Conservation (phyloP, 2,329 filamentous ascomycete genomes). For the Phyllosticta paracitricarpa region DNA sequence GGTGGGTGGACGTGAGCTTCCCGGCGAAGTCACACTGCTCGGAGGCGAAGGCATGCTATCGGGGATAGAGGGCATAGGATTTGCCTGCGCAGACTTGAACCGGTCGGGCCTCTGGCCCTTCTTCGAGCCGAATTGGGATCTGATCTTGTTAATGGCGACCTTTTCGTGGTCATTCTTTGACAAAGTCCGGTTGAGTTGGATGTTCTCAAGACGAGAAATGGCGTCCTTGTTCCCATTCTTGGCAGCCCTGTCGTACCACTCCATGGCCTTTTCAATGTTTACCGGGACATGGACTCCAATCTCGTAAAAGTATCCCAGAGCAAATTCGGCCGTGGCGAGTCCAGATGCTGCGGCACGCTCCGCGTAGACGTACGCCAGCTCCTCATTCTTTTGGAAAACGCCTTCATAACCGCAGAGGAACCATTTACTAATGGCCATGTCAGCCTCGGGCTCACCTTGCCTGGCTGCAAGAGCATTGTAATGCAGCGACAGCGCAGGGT, state of each 20-base stretch:
- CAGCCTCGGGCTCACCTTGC: constrained; percentile 86
- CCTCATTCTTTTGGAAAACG: constrained; percentile 90
- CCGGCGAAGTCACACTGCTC: constrained; percentile 16
- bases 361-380: constrained; percentile 83
- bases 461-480: constrained; percentile 90
- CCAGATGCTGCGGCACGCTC: constrained; percentile 73
- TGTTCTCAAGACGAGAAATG: constrained; percentile 66
- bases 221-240: constrained; percentile 91
- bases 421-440: constrained; percentile 96
- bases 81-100: constrained; percentile 27
- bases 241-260: constrained; percentile 85
- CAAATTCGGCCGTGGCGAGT: constrained; percentile 86
- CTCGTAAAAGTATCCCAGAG: constrained; percentile 94
- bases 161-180: constrained; percentile 90
- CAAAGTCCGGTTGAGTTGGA: constrained; percentile 71
- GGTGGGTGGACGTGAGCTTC: constrained; percentile 18
- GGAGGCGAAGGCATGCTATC: constrained; percentile 28
- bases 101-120: constrained; percentile 37
- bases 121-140: constrained; percentile 43
- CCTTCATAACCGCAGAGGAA: constrained; percentile 92
- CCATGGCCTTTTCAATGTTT: constrained; percentile 69
- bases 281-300: constrained; percentile 88
- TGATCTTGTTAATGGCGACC: constrained; percentile 80
- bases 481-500: constrained; percentile 82
- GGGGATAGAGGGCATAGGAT: constrained; percentile 29